Percentiles rank a stretch among this genome's conserved stretches.
These are phyloP conservation scores for Hanseniaspora singularis DNA, from an alignment of 805 yeast genomes.

Conservation along the genomic window DNA sequence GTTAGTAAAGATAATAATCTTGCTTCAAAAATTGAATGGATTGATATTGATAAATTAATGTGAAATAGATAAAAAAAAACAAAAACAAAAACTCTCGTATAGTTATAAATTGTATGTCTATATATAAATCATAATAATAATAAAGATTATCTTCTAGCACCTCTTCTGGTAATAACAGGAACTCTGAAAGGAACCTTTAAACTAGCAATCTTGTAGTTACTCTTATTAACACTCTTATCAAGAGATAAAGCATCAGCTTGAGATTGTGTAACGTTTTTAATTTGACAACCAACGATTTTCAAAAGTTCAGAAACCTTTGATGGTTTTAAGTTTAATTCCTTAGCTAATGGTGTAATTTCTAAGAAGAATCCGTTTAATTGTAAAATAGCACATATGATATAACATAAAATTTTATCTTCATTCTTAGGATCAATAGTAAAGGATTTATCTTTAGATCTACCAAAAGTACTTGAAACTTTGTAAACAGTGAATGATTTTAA, in stretches of 20 bases:
- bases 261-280: conserved; percentile 59
- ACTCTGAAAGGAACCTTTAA: conserved; percentile 79
- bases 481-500: conserved; percentile 59
- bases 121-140: not conserved
- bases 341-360: conserved; percentile 70
- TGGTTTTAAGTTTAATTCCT: conserved; percentile 72
- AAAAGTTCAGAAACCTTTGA: conserved; percentile 55
- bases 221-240: conserved; percentile 41
- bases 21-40: conserved; percentile 60
- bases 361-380: conserved; percentile 66
- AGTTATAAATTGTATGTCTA: too few species aligned
- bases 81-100: not conserved
- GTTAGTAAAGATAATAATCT: conserved; percentile 72
- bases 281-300: conserved; percentile 69
- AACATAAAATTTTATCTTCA: conserved; percentile 78
- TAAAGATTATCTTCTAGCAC: conserved; percentile 29
- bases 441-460: conserved; percentile 64
- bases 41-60: conserved; percentile 33
- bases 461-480: conserved; percentile 46
- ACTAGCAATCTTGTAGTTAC: conserved; percentile 64
- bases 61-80: not conserved
- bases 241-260: conserved; percentile 65
- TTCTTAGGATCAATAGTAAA: conserved; percentile 74
- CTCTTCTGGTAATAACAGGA: conserved; percentile 70
- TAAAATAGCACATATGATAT: conserved; percentile 56